Base-by-base conservation (phyloP, 2,329 filamentous ascomycete species). In the Erysiphe neolycopersici region DNA sequence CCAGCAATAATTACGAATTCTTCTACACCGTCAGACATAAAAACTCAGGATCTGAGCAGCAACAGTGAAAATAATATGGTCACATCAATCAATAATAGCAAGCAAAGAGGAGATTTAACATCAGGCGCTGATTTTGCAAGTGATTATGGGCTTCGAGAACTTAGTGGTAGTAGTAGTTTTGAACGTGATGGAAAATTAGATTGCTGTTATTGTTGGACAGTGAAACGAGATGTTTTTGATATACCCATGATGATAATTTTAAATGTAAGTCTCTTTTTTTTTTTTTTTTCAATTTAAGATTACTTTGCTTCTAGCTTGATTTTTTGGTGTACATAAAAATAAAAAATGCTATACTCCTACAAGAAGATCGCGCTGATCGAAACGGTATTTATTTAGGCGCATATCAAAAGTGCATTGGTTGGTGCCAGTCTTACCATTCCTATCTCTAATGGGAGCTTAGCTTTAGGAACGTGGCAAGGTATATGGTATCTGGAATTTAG, bases 181-280 rank as follows among this genome's bases (percentile, higher is more conserved):
- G 82, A 81, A 55, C 79, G 74, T 56, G 84, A 92, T 54, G 87
- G 85, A 44, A 85, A 89, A 61, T 79, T 95, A 45, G 81, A 92
- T 57, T 94, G 85, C 63, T 84, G 80, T 54, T 93, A 91, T 62
- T 92, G 82, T 63, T 95, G 87, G 85, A 87, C 82, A 49, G 85
- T 95, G 48, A 93, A 93, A 63, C 70, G 87, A 49, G 89, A 98
- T 60, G 82, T 89, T 36, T 95, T 95, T 63, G 87, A 95, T 62
- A 93, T 95, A 60, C 89, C 89, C 18, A 93, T 94, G 83, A 68
- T 95, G 63, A 91, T 95, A 60, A 81, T 94, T 56, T 87, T 95
- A 66, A 94, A 94, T 64, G 89, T 94, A 22, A 22, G 19, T n/a
- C n/a, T n/a, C n/a, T n/a, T n/a, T n/a, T n/a, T n/a, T n/a, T n/a